Percentiles rank a stretch among this genome's conserved stretches.
Conservation (phyloP, 2,329 filamentous ascomycete species). For the Xylariaceae sp. region DNA sequence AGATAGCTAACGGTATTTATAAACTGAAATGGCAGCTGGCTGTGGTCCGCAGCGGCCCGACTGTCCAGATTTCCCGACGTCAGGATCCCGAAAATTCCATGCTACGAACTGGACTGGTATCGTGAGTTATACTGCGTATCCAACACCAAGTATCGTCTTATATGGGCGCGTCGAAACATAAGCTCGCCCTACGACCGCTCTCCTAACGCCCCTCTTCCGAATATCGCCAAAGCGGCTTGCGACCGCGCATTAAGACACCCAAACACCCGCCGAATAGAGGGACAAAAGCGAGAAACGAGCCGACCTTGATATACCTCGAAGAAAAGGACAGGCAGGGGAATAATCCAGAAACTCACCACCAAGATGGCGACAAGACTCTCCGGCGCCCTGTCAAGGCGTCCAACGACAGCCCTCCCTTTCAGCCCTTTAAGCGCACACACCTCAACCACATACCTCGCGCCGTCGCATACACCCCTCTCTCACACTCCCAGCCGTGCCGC, state of each 20-base stretch:
- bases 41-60: constrained; percentile 10
- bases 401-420: constrained; percentile 22
- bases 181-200: neutral
- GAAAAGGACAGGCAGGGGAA: neutral
- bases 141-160: neutral
- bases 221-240: neutral
- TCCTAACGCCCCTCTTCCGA: neutral
- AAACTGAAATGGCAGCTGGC: neutral
- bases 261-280: neutral
- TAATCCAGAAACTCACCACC: neutral
- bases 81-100: constrained; percentile 4
- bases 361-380: constrained; percentile 33
- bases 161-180: neutral
- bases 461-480: constrained; percentile 26
- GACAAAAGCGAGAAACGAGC: neutral
- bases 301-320: neutral
- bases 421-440: constrained; percentile 10
- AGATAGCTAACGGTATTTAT: no score
- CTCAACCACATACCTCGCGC: constrained; percentile 8
- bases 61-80: constrained; percentile 1
- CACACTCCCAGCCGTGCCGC: constrained; percentile 67
- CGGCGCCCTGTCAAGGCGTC: constrained; percentile 28
- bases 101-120: neutral
- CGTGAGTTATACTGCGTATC: neutral
- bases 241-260: neutral